Evolutionary conservation across 108 stramenopile species (phyloP).

Genomic region (Cyclostephanos invisitatus): DNA sequence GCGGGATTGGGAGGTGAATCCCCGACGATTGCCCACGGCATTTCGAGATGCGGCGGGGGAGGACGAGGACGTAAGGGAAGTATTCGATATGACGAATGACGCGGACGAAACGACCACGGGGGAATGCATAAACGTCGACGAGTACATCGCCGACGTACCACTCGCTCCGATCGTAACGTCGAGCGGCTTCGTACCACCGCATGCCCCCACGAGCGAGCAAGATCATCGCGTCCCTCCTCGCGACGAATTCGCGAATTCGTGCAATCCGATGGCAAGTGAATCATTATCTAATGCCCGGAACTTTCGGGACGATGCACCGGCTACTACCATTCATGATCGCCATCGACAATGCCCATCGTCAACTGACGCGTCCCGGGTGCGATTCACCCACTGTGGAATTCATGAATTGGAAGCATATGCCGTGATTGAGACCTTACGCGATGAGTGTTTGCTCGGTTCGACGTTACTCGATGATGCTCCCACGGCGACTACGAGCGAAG

Average conservation of each 20-base stretch:
- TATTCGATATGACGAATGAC: slow-evolving; percentile 25
- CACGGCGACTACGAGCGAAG: too few species aligned
- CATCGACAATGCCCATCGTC: not conserved
- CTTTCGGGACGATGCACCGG: not conserved
- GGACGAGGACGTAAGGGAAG: slow-evolving; percentile 12
- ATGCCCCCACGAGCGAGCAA: not conserved
- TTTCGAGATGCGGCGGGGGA: slow-evolving; percentile 5
- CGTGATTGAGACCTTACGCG: not conserved
- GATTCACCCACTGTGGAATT: not conserved
- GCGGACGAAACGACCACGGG: not conserved
- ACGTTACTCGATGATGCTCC: too few species aligned
- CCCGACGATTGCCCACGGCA: slow-evolving; percentile 11
- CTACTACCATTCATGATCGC: not conserved
- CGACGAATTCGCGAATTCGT: not conserved
- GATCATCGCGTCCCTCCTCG: not conserved
- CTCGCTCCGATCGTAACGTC: not conserved
- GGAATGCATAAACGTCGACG: slow-evolving; percentile 27
- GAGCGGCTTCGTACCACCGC: not conserved
- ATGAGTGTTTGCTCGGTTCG: not conserved
- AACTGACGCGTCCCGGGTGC: not conserved
- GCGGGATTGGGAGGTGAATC: slow-evolving; percentile 30
- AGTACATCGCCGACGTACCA: not conserved
- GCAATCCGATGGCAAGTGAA: not conserved
- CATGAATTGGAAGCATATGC: slow-evolving; percentile 1
- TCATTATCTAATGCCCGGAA: not conserved